Conservation (phyloP, 2,329 filamentous ascomycete genomes). For the Albifimbria verrucaria region DNA sequence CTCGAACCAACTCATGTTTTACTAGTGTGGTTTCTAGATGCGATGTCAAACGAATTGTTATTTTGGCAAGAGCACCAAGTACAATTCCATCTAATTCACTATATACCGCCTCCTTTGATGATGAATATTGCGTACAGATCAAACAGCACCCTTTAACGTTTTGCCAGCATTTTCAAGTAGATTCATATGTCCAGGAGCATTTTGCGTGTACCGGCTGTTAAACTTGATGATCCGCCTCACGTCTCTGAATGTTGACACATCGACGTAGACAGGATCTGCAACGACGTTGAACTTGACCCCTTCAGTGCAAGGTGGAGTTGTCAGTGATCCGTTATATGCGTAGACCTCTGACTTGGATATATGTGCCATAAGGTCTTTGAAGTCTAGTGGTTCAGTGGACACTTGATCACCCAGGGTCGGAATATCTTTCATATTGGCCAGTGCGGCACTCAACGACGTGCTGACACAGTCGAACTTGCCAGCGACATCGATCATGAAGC, state of each 20-base stretch:
- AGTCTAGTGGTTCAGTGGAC: not conserved
- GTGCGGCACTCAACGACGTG: slow-evolving; percentile 11
- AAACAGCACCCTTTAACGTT: not conserved
- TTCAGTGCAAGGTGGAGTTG: slow-evolving; percentile 52
- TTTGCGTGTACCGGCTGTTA: slow-evolving; percentile 51
- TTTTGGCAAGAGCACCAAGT: no score
- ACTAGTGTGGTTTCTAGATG: no score
- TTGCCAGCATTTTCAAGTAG: slow-evolving; percentile 26
- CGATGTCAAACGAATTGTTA: no score
- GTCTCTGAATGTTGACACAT: slow-evolving; percentile 42
- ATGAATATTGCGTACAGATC: no score
- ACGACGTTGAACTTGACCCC: slow-evolving; percentile 40
- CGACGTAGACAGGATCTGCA: slow-evolving; percentile 41
- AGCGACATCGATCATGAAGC: slow-evolving; percentile 7
- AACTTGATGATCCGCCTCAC: slow-evolving; percentile 52
- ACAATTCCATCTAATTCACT: no score
- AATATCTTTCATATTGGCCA: slow-evolving; percentile 28
- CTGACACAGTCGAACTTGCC: slow-evolving; percentile 2
- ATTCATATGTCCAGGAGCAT: slow-evolving; percentile 39
- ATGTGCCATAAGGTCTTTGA: not conserved
- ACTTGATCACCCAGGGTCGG: not conserved
- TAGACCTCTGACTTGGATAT: slow-evolving; percentile 9
- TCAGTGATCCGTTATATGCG: slow-evolving; percentile 54
- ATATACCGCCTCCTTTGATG: no score
- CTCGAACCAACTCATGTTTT: no score